Percentiles rank a stretch among this genome's conserved stretches.
These are phyloP conservation scores for Beauveria caledonica DNA, from an alignment of 2,329 filamentous ascomycete species.

Conservation along the genomic window DNA sequence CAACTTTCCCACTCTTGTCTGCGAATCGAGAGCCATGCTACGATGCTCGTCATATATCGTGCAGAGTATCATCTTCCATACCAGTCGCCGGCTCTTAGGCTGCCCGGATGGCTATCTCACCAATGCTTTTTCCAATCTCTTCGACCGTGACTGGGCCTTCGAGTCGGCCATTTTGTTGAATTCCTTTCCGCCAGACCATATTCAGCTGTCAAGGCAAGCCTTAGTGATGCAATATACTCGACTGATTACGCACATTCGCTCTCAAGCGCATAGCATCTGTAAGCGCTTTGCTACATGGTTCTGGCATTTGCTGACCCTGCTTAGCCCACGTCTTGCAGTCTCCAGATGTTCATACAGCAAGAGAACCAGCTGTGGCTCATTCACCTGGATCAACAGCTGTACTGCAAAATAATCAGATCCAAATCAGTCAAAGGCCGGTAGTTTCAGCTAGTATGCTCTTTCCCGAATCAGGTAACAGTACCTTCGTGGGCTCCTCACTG, in stretches of 20 bases:
- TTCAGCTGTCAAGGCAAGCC: neutral
- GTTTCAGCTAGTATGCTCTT: neutral
- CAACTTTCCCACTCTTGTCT: conserved; percentile 21
- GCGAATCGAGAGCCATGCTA: conserved; percentile 18
- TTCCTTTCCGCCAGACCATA: neutral
- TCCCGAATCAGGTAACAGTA: neutral
- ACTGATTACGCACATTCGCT: neutral
- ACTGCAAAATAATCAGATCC: neutral
- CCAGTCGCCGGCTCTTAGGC: conserved; percentile 21
- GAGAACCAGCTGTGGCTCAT: too few relatives aligned
- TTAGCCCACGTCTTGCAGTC: neutral
- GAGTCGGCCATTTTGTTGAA: conserved; percentile 14
- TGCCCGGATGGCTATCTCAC: conserved; percentile 16
- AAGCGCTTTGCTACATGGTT: neutral
- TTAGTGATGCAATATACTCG: neutral
- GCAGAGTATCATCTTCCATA: conserved; percentile 22
- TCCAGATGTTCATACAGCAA: neutral
- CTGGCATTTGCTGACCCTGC: neutral
- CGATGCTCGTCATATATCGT: conserved; percentile 20
- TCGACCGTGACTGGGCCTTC: conserved; percentile 17
- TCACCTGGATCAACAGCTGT: neutral
- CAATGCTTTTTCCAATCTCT: conserved; percentile 17
- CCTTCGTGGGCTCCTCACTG: neutral
- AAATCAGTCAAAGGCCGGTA: neutral
- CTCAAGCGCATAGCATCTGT: neutral